Percentiles rank a stretch among this genome's conserved stretches.
These are phyloP conservation scores for Boletus coccyginus DNA, from an alignment of 768 basidiomycete species.

Conservation along the genomic window DNA sequence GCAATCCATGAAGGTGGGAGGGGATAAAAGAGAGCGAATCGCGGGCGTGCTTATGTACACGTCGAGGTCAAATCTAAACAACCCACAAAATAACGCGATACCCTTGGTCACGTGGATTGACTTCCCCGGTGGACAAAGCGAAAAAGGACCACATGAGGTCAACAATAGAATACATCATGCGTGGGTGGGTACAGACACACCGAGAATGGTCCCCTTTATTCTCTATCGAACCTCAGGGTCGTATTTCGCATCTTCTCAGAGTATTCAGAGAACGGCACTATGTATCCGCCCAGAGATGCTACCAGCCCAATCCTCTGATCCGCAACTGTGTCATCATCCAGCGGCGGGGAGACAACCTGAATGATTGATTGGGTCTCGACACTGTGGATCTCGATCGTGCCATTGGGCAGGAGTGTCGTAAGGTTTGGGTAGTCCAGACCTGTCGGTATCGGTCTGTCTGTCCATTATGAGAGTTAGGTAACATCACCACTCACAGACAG, in stretches of 20 bases:
- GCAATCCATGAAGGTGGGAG: conserved; percentile 6
- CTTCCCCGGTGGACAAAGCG: conserved; percentile 3
- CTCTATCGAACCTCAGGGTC: conserved; percentile 27
- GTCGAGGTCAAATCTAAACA: conserved; percentile 16
- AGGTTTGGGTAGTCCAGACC: conserved; percentile 83
- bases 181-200: conserved; percentile 22
- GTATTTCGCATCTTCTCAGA: conserved; percentile 38
- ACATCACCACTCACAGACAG: conserved; percentile 56
- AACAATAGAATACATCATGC: conserved; percentile 7
- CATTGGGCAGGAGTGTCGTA: conserved; percentile 73
- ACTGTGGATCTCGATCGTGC: conserved; percentile 78
- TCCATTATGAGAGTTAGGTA: not conserved
- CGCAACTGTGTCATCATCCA: conserved; percentile 18
- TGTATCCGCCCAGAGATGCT: conserved; percentile 36
- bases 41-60: conserved; percentile 8
- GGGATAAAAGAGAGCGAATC: not conserved
- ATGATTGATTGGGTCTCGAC: conserved; percentile 69
- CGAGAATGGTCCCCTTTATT: conserved; percentile 4
- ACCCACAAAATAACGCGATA: conserved; percentile 20
- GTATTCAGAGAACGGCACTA: conserved; percentile 41
- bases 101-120: conserved; percentile 25
- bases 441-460: conserved; percentile 25
- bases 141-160: not conserved
- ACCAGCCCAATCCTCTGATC: conserved; percentile 30
- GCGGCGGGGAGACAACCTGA: conserved; percentile 61